Base-by-base conservation (phyloP, 108 stramenopile genomes). In the Fragilariopsis cylindrus region DNA sequence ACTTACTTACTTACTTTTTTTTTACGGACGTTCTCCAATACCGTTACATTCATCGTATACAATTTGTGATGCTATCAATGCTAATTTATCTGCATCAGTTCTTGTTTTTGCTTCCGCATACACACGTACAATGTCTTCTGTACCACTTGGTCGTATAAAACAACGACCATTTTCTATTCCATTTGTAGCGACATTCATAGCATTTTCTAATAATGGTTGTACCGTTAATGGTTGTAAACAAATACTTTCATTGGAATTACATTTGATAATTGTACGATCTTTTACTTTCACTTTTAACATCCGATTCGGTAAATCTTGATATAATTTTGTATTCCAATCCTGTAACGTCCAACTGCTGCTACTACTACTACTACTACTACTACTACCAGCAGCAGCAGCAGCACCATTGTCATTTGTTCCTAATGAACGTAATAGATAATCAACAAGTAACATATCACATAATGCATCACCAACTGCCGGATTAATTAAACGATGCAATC, bases 111-210 rank as follows among this genome's bases (percentile, higher is more conserved):
- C 93, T 78, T 99, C 99, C 19, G 99, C 99, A 86, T 99, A 99
- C 21, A 99, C 89, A 30, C 99, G 94, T 7, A 99, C 99, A 18
- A 96, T 97, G 80, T 99, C 95, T 87, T 99, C 99, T 42, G 99
- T 99, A 30, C 98, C 98, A 74, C 94, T 96, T 9, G 98, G 97
- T 47, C 99, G 89, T n/a, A 98, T 95, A 77, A 99, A 99, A 66
- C 84, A 87, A 21, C 99, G 86, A 16, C 82, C 84, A n/a, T 50
- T 57, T 8, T 57, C n/a, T 5, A 69, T 67, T 52, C 49, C 71
- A 57, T 69, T 60, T 54, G 87, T 80, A 82, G 96, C 92, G 52
- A 49, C 71, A 57, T 69, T 60, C 57, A 88, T 80, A 82, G 96
- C 95, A 8, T 79, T 75, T 39, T 72, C 64, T 63, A 99, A 81